phyloP scores from a whole-genome alignment of 768 basidiomycete species.

The Xanthoconium stramineum region DNA sequence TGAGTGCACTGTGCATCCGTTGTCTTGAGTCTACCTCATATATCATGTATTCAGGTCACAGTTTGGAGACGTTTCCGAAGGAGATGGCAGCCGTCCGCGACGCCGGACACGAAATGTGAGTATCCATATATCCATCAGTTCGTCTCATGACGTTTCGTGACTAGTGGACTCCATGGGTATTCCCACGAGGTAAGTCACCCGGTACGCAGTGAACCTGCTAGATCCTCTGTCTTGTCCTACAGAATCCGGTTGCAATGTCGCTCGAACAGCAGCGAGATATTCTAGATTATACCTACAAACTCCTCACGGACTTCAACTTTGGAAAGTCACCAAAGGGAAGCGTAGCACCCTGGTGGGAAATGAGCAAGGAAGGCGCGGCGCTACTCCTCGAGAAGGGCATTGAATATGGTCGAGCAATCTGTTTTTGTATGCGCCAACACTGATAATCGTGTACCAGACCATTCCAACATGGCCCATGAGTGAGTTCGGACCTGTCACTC shows the following conservation, averaged over 20 bases:
- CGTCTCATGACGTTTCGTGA: not conserved
- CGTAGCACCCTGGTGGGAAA: slow-evolving; percentile 82
- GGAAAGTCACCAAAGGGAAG: slow-evolving; percentile 58
- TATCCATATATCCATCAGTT: not conserved
- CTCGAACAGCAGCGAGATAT: slow-evolving; percentile 70
- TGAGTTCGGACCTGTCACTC: slow-evolving; percentile 17
- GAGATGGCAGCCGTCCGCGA: slow-evolving; percentile 69
- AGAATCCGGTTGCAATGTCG: slow-evolving; percentile 62
- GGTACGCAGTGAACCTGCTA: not conserved
- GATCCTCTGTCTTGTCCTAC: not conserved
- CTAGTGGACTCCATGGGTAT: slow-evolving; percentile 65
- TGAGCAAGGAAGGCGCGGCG: slow-evolving; percentile 60
- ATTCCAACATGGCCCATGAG: slow-evolving; percentile 58
- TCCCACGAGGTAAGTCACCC: slow-evolving; percentile 51
- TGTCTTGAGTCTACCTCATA: not conserved
- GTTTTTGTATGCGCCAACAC: slow-evolving; percentile 1
- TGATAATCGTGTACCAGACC: slow-evolving; percentile 36
- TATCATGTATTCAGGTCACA: slow-evolving; percentile 47
- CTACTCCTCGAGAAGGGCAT: slow-evolving; percentile 70
- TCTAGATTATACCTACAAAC: slow-evolving; percentile 58
- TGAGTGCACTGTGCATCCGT: slow-evolving; percentile 12
- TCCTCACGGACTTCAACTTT: slow-evolving; percentile 65
- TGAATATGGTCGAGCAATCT: slow-evolving; percentile 53
- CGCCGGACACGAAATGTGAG: slow-evolving; percentile 68
- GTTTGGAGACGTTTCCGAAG: slow-evolving; percentile 70